phyloP scores from a whole-genome alignment of 805 yeast species.

The Suhomyces prunicola region DNA sequence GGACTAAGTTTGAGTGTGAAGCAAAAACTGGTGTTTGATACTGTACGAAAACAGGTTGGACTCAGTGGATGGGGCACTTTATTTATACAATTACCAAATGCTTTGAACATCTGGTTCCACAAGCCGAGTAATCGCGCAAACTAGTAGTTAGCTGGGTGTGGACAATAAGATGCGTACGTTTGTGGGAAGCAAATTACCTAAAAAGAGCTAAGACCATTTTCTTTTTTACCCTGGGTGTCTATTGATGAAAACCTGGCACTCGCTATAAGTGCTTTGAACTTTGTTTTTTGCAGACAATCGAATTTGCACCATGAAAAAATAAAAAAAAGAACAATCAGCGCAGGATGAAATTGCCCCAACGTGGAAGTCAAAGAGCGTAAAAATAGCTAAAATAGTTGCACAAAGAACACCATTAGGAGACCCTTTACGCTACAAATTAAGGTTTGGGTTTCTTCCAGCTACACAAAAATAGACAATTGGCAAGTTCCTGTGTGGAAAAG shows the following conservation, averaged over 20 bases:
- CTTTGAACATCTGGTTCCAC: not conserved
- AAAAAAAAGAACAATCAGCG: not conserved
- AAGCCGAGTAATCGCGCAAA: not conserved
- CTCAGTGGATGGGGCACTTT: not conserved
- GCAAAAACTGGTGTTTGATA: conserved; percentile 3
- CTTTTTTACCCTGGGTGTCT: not conserved
- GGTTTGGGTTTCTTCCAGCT: not conserved
- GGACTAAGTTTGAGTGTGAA: conserved; percentile 1
- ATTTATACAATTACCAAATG: not conserved
- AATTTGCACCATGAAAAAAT: not conserved
- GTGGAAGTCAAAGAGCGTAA: not conserved
- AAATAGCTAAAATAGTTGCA: not conserved
- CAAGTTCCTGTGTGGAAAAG: not conserved
- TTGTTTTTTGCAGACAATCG: conserved; percentile 1
- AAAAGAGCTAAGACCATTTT: not conserved
- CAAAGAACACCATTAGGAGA: not conserved
- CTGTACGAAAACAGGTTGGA: not conserved
- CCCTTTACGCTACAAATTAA: not conserved
- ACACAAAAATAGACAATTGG: not conserved
- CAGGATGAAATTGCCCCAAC: conserved; percentile 2
- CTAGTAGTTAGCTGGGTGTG: not conserved
- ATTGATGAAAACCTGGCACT: not conserved
- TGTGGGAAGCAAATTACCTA: conserved; percentile 1
- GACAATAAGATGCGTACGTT: conserved; percentile 1
- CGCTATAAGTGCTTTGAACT: not conserved